Base-by-base conservation (phyloP, 2,329 filamentous ascomycete genomes). In the Cladophialophora psammophila region DNA sequence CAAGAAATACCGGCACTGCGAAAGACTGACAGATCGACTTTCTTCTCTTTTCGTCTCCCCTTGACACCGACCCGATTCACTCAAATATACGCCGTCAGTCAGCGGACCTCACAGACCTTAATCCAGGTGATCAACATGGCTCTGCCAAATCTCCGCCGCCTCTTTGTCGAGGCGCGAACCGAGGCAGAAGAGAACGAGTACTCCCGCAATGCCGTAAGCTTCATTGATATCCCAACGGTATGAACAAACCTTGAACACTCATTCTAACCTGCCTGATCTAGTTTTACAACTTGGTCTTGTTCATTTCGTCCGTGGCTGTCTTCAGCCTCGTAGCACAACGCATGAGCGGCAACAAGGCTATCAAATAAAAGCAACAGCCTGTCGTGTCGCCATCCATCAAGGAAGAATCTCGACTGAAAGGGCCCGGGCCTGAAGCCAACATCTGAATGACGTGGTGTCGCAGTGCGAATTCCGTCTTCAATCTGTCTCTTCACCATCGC, bases 231-330 rank as follows among this genome's bases (percentile, higher is more conserved):
- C 20, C 45, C 20, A 5, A 6, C 9, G 20, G 15, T 6, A 9
- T 31, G 35, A n/a, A 52, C 3, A 5, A 52, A 20, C n/a, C 26
- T n/a, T 9, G 45, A 32, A 18, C 13, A 42, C 53, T 64, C 52
- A 60, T 56, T 32, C 38, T 60, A 50, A 50, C 18, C 7, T 9
- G 6, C 45, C 18, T 50, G 8, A 26, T 26, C 12, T 50, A 97
- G 95, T 99, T 99, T 79, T 99, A 99, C 81, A 98, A 99, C 75
- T 88, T 96, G 0, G 93, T 97, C 0, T 84, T 98, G 1, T 99
- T 98, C 82, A 94, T 99, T 85, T 95, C 94, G 31, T 97, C 95
- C 0, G 91, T 99, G 31, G 93, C 94, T 7, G 88, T 97, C 67
- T 97, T 98, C 82, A 96, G 94, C 77, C 82, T 99, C 67, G 89